Base-by-base conservation (phyloP, 176 grass and related monocot species). In the Canna indica region DNA sequence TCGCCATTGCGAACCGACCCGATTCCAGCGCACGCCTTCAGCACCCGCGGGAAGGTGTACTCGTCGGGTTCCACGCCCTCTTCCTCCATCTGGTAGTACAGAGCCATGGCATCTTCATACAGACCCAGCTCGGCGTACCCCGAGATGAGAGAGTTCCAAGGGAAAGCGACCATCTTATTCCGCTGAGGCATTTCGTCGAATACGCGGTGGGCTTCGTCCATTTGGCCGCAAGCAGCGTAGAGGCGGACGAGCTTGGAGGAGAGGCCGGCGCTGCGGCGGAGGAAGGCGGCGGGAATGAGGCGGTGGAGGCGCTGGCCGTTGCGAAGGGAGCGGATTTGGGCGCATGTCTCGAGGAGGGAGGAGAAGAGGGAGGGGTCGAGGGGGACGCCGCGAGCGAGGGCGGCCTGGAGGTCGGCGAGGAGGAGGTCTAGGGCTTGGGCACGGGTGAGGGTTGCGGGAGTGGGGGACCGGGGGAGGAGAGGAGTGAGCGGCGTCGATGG, bases 81-180 rank as follows among this genome's bases (percentile, higher is more conserved):
- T 78, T 93, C 85, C 64, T 88, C 85, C 90, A 93, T 88, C 74
- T 93, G 83, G 61, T 78, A 67, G 73, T 88, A 93, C 8, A 88
- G 60, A 14, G 85, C 83, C 30, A 93, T 74, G 29, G 90, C 90
- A 12, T 93, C 90, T 3, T 93, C 67, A 73, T 83, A 58, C 44
- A 82, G 64, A 38, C 80, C 85, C 53, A 76, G 58, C 0, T 66
- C 42, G 0, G 80, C 62, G 68, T 93, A 93, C 7, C 83, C 85
- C 15, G 77, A 80, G 59, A 88, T 36, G 60, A 93, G 83, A 26
- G 84, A 88, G 66, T 86, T 88, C 85, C 90, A 93, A 1, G 78
- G 48, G 68, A 81, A 83, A 36, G 83, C 59, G 34, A 47, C 75
- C 15, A 32, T 54, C 47, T 61, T 80, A 27, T 38, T 53, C 35